Evolutionary conservation across 2,329 filamentous ascomycete species (phyloP).

Genomic region (Cyanodermella asteris): DNA sequence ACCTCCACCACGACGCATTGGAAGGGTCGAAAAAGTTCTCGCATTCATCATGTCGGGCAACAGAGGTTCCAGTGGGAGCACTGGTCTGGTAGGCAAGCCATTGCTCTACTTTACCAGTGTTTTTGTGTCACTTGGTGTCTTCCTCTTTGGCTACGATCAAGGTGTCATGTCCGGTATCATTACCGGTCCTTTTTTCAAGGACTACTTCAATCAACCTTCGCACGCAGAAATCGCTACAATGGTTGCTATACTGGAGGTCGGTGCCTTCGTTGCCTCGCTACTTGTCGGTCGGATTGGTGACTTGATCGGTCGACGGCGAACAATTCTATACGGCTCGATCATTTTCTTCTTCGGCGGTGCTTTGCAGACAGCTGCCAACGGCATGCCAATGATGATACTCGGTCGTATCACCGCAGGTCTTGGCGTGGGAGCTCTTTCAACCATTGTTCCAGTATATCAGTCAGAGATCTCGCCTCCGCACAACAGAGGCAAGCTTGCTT

Average conservation of each 20-base stretch:
- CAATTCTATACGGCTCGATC: constrained; percentile 81
- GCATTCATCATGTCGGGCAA: constrained; percentile 72
- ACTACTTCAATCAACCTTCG: constrained; percentile 80
- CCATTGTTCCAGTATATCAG: constrained; percentile 83
- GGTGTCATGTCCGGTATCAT: constrained; percentile 59
- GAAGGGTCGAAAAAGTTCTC: constrained; percentile 46
- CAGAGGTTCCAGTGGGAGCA: constrained; percentile 44
- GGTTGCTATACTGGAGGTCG: constrained; percentile 89
- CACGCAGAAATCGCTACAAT: constrained; percentile 82
- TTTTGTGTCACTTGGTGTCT: constrained; percentile 68
- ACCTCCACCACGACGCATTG: constrained; percentile 39
- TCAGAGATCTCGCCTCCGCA: constrained; percentile 92
- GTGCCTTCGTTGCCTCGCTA: constrained; percentile 76
- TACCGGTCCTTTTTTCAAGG: constrained; percentile 69
- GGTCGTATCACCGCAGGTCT: constrained; percentile 69
- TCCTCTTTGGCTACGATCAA: constrained; percentile 77
- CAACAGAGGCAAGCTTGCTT: constrained; percentile 84
- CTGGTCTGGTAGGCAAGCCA: constrained; percentile 88
- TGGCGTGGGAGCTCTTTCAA: constrained; percentile 71
- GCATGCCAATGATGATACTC: constrained; percentile 72
- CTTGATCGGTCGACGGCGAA: constrained; percentile 68
- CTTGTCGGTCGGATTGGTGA: constrained; percentile 76
- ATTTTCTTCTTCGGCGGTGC: constrained; percentile 72
- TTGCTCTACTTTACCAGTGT: constrained; percentile 94
- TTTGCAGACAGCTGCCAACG: constrained; percentile 58